Evolutionary conservation across 1,139 yeast species (phyloP).

Genomic region (Saccharomyces hybrid): DNA sequence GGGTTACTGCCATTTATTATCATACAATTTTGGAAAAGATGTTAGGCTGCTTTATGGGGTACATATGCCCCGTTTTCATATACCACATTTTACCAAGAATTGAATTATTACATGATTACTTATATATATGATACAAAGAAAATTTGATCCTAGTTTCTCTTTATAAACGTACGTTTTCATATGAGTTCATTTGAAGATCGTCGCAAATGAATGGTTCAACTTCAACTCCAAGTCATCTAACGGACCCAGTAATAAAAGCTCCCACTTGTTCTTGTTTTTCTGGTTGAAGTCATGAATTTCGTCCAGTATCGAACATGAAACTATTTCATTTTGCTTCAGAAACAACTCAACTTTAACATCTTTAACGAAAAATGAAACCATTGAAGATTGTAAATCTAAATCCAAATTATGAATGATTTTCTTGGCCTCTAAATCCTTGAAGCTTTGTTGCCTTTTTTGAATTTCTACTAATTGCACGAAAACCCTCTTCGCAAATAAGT

Average conservation of each 20-base stretch:
- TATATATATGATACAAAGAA: constrained; percentile 9
- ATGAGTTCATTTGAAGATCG: neutral
- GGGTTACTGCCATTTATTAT: constrained; percentile 52
- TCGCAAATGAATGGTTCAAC: constrained; percentile 4
- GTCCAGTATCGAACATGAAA: constrained; percentile 12
- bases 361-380: constrained; percentile 13
- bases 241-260: constrained; percentile 15
- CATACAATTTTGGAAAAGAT: constrained; percentile 53
- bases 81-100: constrained; percentile 26
- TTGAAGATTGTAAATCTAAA: constrained; percentile 18
- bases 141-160: neutral
- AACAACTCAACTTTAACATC: constrained; percentile 11
- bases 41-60: constrained; percentile 44
- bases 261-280: constrained; percentile 6
- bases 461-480: constrained; percentile 12
- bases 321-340: constrained; percentile 12
- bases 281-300: constrained; percentile 4
- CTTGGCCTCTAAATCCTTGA: constrained; percentile 12
- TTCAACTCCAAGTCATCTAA: constrained; percentile 12
- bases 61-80: constrained; percentile 35
- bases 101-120: constrained; percentile 8
- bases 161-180: neutral
- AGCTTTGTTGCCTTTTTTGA: constrained; percentile 12
- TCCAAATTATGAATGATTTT: constrained; percentile 14
- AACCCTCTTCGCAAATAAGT: constrained; percentile 24